These are phyloP conservation scores for Lichtheimia corymbifera DNA, from an alignment of 371 early-diverging fungal species.

Conservation along the genomic window DNA sequence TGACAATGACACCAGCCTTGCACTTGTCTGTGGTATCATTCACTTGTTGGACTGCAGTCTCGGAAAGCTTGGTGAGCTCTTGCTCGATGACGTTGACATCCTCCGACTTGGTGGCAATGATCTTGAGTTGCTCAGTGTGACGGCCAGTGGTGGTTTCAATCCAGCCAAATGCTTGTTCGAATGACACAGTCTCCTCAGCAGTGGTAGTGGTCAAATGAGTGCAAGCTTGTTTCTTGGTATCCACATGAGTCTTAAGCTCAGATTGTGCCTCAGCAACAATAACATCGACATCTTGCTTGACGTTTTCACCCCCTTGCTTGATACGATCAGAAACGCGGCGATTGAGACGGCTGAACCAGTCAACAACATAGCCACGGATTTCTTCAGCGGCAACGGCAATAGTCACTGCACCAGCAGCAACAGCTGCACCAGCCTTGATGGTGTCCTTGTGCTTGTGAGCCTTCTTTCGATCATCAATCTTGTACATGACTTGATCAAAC, in stretches of 20 bases:
- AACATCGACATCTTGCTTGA: slow-evolving; percentile 22
- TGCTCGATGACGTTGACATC: neutral
- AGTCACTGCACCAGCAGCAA: slow-evolving; percentile 12
- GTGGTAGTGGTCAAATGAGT: slow-evolving; percentile 20
- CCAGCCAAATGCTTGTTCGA: slow-evolving; percentile 1
- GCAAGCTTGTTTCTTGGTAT: slow-evolving; percentile 20
- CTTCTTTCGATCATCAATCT: neutral
- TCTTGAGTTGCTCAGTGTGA: slow-evolving; percentile 17
- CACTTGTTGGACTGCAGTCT: slow-evolving; percentile 5
- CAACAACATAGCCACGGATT: slow-evolving; percentile 15
- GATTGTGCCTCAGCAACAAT: slow-evolving; percentile 24
- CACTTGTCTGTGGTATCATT: slow-evolving; percentile 8
- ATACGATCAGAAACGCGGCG: slow-evolving; percentile 24
- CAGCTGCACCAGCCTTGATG: slow-evolving; percentile 1
- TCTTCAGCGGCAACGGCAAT: slow-evolving; percentile 15
- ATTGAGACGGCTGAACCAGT: slow-evolving; percentile 20
- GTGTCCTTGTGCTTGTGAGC: slow-evolving; percentile 3
- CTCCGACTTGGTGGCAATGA: neutral
- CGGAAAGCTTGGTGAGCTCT: slow-evolving; percentile 1
- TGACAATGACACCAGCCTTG: slow-evolving; percentile 3
- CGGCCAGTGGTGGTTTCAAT: slow-evolving; percentile 11
- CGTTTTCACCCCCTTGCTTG: slow-evolving; percentile 32
- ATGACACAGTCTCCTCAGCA: slow-evolving; percentile 20
- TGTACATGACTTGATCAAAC: slow-evolving; percentile 11
- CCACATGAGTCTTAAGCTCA: slow-evolving; percentile 2